Evolutionary conservation across 2,329 filamentous ascomycete genomes (phyloP), one percentile per base, ranked within the genome.

Genomic region (Nakataea oryzae): DNA sequence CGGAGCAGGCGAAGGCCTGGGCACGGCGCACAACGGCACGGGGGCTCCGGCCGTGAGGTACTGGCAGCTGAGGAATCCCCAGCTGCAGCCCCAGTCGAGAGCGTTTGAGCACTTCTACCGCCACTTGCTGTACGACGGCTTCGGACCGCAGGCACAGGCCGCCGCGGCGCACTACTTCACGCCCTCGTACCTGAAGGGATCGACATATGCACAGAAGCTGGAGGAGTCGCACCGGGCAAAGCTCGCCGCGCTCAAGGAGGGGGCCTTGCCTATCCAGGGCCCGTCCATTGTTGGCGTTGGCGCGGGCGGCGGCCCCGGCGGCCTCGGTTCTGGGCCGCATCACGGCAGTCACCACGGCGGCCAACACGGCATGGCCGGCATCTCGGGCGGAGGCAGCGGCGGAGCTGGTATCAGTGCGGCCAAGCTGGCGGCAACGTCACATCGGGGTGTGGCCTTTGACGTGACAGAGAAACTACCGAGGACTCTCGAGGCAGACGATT

Each of bases 381-480:
- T 58, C 28, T 65, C 62, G 1, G 63, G 63, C 9, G 64, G 65
- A 17, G 62, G 62, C 6, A 57, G 61, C 60, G 54, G 54, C 54
- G 54, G 54, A 13, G 54, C 54, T 21, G 54, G 54, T 3, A 28
- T 26, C 24, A 56, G 24, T 24, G 54, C 54, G 54, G 54, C 54
- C 63, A 86, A 85, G 71, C 82, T 86, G 69, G 76, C 82, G 26
- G 79, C 87, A 3, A 72, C 76, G 6, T 78, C 81, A 32, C 88
- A 96, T 74, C 83, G 89, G 61, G 92, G 91, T 26, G 85, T 96
- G 76, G 86, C 89, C 21, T 91, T 91, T 73, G 91, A 96, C 69
- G 81, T 96, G 64, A 87, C 96, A 67, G 93, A 97, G 76, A 86
- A 90, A 66, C 83, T 87, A 0, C 74, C 79, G 32, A 32, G 30